phyloP scores from a whole-genome alignment of 768 basidiomycete genomes.

The Pleurotus eryngii region DNA sequence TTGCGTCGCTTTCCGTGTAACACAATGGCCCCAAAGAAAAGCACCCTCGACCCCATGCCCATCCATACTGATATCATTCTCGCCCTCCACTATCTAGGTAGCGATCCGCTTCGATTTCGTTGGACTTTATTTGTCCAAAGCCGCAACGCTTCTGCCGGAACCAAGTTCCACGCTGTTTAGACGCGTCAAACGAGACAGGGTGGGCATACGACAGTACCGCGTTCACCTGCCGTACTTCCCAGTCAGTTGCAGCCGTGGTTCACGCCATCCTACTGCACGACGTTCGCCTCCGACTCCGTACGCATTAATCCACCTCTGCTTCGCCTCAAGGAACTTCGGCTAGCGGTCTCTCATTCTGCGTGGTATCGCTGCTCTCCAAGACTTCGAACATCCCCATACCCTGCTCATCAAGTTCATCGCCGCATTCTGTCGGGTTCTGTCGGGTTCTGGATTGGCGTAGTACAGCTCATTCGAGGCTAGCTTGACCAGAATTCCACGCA shows the following conservation, averaged over 20 bases:
- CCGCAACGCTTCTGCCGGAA: not conserved
- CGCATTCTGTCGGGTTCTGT: no score
- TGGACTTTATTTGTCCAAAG: not conserved
- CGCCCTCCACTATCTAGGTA: not conserved
- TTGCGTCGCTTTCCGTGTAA: not conserved
- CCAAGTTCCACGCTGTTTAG: not conserved
- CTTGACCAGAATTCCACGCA: no score
- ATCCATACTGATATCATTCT: not conserved
- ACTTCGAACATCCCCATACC: no score
- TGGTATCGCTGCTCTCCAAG: no score
- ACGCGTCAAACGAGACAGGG: not conserved
- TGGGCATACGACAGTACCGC: not conserved
- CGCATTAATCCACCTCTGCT: no score
- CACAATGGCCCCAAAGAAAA: not conserved
- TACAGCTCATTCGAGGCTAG: no score
- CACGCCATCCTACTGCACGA: no score
- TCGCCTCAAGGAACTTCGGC: no score
- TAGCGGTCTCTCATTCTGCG: no score
- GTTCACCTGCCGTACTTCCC: not conserved
- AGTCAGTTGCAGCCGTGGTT: not conserved
- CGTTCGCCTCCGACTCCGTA: no score
- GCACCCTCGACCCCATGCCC: not conserved
- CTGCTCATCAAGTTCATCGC: no score
- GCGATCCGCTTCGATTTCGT: not conserved
- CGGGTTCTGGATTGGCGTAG: no score